phyloP scores from a whole-genome alignment of 2,329 filamentous ascomycete species.

The Ophiosphaerella korrae region DNA sequence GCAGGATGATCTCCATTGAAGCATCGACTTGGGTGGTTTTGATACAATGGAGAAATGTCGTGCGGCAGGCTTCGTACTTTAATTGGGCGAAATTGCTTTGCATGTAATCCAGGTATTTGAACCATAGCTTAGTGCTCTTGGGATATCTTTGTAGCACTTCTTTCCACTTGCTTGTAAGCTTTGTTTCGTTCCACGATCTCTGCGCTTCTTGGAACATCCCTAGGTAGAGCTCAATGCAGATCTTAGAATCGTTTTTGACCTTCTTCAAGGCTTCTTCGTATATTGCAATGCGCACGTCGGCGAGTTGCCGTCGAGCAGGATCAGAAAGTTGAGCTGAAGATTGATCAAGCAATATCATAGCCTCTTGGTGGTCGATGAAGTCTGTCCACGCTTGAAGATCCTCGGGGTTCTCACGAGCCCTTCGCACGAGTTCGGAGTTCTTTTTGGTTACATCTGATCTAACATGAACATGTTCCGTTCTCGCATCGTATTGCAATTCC shows the following conservation, averaged over 20 bases:
- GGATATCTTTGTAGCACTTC: conserved; percentile 62
- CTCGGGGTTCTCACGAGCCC: conserved; percentile 67
- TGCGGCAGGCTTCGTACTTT: conserved; percentile 68
- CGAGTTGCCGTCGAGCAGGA: conserved; percentile 70
- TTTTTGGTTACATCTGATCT: conserved; percentile 52
- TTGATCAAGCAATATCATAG: conserved; percentile 61
- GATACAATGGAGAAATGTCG: conserved; percentile 65
- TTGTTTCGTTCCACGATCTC: conserved; percentile 72
- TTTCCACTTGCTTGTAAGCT: conserved; percentile 68
- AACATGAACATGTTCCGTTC: conserved; percentile 14
- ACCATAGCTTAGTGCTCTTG: conserved; percentile 71
- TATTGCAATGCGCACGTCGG: conserved; percentile 79
- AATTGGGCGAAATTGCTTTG: conserved; percentile 72
- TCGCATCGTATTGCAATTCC: conserved; percentile 44
- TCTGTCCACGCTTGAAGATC: conserved; percentile 76
- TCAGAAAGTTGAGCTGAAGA: conserved; percentile 54
- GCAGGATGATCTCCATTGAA: conserved; percentile 52
- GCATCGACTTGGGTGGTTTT: conserved; percentile 34
- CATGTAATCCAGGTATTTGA: conserved; percentile 70
- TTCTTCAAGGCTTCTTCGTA: conserved; percentile 76
- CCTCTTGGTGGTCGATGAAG: conserved; percentile 79
- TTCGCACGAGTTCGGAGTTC: conserved; percentile 66
- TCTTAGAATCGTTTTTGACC: conserved; percentile 49
- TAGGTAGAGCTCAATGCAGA: conserved; percentile 66
- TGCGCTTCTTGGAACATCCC: conserved; percentile 74